Evolutionary conservation across 1,139 yeast genomes (phyloP).

Genomic region (Pichia sp.): DNA sequence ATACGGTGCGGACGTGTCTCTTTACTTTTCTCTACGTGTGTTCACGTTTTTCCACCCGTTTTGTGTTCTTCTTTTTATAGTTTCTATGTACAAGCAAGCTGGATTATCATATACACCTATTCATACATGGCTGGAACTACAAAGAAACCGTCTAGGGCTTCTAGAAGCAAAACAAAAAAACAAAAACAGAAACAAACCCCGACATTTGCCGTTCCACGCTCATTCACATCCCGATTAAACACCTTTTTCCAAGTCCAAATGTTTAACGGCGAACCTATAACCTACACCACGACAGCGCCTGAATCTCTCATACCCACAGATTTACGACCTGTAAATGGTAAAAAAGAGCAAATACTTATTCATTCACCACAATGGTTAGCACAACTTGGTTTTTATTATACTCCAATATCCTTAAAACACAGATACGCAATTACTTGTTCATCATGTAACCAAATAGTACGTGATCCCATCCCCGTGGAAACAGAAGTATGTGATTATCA

Average conservation of each 20-base stretch:
- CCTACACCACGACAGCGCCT: slow-evolving; percentile 5
- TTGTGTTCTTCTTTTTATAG: too few relatives aligned
- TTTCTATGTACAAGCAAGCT: too few relatives aligned
- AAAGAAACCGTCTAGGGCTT: not conserved
- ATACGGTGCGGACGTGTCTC: too few relatives aligned
- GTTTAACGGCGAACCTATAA: slow-evolving; percentile 13
- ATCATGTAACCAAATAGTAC: slow-evolving; percentile 7
- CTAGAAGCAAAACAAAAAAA: not conserved
- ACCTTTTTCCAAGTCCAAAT: slow-evolving; percentile 5
- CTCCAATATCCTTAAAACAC: slow-evolving; percentile 13
- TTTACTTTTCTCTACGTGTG: too few relatives aligned
- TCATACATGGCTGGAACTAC: not conserved
- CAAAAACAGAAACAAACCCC: not conserved
- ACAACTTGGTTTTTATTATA: slow-evolving; percentile 13
- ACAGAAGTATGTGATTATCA: slow-evolving; percentile 10
- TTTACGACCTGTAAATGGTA: not conserved
- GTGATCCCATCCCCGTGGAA: slow-evolving; percentile 11
- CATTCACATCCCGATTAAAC: slow-evolving; percentile 8
- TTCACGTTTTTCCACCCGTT: too few relatives aligned
- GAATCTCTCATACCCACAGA: slow-evolving; percentile 5
- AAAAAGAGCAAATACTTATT: not conserved
- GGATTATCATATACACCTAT: too few relatives aligned
- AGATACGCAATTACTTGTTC: slow-evolving; percentile 12
- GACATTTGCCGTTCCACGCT: not conserved
- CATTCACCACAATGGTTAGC: slow-evolving; percentile 13